phyloP scores from a whole-genome alignment of 768 basidiomycete species.

The Mycena rebaudengoi region DNA sequence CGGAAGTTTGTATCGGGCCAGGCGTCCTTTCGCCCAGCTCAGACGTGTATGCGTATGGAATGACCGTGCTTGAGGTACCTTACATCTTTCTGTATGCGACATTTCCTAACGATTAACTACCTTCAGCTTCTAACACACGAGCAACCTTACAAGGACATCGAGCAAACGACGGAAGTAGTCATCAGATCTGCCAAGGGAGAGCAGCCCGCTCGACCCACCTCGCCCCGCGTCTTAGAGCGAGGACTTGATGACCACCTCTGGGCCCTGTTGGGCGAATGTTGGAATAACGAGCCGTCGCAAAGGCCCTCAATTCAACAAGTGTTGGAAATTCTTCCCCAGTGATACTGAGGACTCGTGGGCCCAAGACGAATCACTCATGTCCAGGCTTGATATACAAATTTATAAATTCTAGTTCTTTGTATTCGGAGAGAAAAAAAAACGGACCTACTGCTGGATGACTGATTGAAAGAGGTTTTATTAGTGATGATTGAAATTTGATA shows the following conservation, averaged over 20 bases:
- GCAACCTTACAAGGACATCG: conserved; percentile 57
- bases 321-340: too few relatives aligned
- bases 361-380: too few relatives aligned
- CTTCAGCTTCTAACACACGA: conserved; percentile 60
- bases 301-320: conserved; percentile 53
- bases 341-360: too few relatives aligned
- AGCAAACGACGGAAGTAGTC: conserved; percentile 58
- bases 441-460: too few relatives aligned
- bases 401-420: too few relatives aligned
- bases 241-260: conserved; percentile 57
- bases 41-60: conserved; percentile 64
- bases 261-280: conserved; percentile 51
- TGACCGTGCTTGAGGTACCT: conserved; percentile 68
- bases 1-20: conserved; percentile 59
- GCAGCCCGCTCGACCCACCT: conserved; percentile 50
- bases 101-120: not conserved
- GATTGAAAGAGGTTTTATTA: too few relatives aligned
- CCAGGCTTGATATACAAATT: too few relatives aligned
- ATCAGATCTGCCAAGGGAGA: conserved; percentile 46
- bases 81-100: not conserved
- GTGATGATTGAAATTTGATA: too few relatives aligned
- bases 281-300: conserved; percentile 43
- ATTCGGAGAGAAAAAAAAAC: too few relatives aligned
- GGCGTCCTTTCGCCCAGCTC: conserved; percentile 54
- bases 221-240: conserved; percentile 41